Evolutionary conservation across 1,284 basidiomycete genomes (phyloP).

Genomic region (Ganoderma sp.): DNA sequence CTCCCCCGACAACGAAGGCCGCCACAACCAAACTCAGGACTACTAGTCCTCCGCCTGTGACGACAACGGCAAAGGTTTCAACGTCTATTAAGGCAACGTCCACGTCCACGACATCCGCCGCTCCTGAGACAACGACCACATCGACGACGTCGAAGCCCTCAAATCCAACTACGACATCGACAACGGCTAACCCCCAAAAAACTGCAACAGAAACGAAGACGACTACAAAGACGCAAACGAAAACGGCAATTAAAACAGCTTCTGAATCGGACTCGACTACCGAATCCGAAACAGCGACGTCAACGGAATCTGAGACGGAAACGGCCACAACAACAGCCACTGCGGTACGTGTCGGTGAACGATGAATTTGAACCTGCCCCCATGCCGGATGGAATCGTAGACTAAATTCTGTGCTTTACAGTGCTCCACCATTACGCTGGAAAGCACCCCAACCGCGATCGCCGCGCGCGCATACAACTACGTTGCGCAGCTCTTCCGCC

Average conservation of each 20-base stretch:
- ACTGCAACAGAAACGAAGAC: not conserved
- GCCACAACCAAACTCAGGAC: not conserved
- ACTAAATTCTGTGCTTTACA: not conserved
- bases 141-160: not conserved
- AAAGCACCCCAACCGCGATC: not conserved
- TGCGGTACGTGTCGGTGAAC: not conserved
- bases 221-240: not conserved
- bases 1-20: not conserved
- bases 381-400: not conserved
- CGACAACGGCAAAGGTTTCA: not conserved
- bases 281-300: not conserved
- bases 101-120: not conserved
- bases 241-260: not conserved
- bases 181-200: not conserved
- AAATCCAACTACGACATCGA: not conserved
- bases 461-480: not conserved
- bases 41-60: not conserved
- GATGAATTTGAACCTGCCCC: too few relatives aligned
- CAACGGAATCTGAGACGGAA: not conserved
- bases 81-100: not conserved
- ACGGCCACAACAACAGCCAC: not conserved
- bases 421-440: not conserved
- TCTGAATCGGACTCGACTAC: not conserved
- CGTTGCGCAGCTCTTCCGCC: conserved; percentile 3
- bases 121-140: not conserved